A percentile compares a stretch with the other conserved stretches of the same genome.
phyloP scores from a whole-genome alignment of 768 basidiomycete species.

The Agrocybe pediades region DNA sequence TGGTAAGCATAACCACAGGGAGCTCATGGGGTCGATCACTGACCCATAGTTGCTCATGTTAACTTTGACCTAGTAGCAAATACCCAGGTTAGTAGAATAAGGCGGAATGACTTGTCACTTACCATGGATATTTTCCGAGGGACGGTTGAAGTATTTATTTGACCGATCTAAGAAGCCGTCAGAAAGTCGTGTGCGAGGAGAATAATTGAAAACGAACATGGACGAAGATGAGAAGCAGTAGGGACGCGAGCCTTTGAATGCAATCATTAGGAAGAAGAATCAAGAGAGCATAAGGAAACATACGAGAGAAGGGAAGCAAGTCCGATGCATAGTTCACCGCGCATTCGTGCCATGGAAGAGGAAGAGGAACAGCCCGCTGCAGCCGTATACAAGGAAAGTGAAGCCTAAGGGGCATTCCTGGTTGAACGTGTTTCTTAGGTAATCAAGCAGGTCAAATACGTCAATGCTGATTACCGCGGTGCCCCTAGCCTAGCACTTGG shows the following conservation, averaged over 20 bases:
- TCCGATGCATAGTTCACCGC: slow-evolving; percentile 77
- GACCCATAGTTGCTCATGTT: slow-evolving; percentile 76
- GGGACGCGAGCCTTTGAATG: slow-evolving; percentile 42
- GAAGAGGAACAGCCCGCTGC: slow-evolving; percentile 19
- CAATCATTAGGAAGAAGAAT: slow-evolving; percentile 18
- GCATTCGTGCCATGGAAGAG: slow-evolving; percentile 39
- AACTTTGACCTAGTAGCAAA: slow-evolving; percentile 53
- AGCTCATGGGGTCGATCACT: too few relatives aligned
- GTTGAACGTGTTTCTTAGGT: slow-evolving; percentile 37
- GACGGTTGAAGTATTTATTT: slow-evolving; percentile 76
- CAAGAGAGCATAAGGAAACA: slow-evolving; percentile 26
- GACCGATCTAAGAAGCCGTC: slow-evolving; percentile 61
- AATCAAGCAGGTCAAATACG: slow-evolving; percentile 13
- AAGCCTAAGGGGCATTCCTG: slow-evolving; percentile 18
- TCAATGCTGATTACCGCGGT: not conserved
- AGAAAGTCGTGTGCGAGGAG: slow-evolving; percentile 9
- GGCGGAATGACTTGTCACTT: slow-evolving; percentile 17
- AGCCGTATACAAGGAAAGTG: not conserved
- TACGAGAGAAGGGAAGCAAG: slow-evolving; percentile 74
- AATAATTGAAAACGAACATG: slow-evolving; percentile 49
- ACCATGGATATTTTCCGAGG: slow-evolving; percentile 79
- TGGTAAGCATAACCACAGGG: slow-evolving; percentile 1
- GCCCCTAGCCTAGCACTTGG: not conserved
- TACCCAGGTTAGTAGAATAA: not conserved
- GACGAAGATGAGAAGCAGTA: slow-evolving; percentile 75